These are phyloP conservation scores for Pachysandra terminalis DNA, from an alignment of 164 flowering plant genomes.

Conservation along the genomic window DNA sequence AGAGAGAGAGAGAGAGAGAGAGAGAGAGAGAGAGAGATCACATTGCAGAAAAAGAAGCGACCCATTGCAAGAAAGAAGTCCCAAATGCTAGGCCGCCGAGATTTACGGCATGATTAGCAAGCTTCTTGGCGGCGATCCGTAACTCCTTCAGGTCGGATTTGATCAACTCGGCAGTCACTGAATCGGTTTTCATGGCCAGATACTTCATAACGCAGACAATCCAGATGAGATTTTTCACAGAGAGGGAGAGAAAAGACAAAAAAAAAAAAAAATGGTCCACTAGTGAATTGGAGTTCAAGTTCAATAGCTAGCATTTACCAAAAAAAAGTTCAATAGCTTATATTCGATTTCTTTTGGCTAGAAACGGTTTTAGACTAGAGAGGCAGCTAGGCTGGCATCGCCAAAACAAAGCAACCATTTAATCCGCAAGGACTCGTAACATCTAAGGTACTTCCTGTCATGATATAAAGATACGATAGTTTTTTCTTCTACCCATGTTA, in stretches of 20 bases:
- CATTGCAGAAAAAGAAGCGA: constrained; percentile 86
- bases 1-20: not conserved
- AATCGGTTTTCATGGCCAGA: constrained; percentile 58
- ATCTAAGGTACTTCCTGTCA: no score
- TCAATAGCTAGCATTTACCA: no score
- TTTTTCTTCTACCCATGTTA: no score
- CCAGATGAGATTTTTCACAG: not conserved
- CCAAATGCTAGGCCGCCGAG: constrained; percentile 62
- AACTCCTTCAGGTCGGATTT: constrained; percentile 59
- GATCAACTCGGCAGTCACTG: constrained; percentile 27
- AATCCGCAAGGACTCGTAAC: no score
- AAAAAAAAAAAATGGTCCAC: no score
- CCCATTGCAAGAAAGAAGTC: constrained; percentile 72
- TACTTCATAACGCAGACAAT: constrained; percentile 12
- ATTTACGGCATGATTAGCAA: constrained; percentile 54
- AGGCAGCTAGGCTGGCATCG: no score
- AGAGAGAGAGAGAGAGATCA: constrained; percentile 23
- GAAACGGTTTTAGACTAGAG: not conserved
- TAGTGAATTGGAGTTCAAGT: no score
- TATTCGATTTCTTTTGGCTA: not conserved
- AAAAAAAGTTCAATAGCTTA: no score
- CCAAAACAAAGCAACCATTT: no score
- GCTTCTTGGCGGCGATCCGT: constrained; percentile 48
- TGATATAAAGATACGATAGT: no score
- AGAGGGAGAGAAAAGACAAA: not conserved